Base-by-base conservation (phyloP, 148 eudicot genomes). In the Vaccinium corymbosum region DNA sequence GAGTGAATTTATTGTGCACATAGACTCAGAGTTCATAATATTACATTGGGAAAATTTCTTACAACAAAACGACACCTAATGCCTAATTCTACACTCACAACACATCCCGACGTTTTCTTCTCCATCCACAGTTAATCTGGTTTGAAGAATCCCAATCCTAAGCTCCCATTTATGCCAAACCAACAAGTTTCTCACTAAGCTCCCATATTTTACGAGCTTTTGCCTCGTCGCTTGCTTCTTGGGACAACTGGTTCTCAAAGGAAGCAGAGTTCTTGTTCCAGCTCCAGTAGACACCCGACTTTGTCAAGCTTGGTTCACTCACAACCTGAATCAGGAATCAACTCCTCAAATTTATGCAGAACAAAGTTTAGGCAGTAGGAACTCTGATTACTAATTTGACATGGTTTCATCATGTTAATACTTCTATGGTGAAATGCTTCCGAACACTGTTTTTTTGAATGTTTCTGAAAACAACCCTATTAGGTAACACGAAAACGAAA, bases 251-350 rank as follows among this genome's bases (percentile, higher is more conserved):
- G 84, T 91, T 93, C 86, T 91, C 94, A 56, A 93, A 93, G 35
- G 94, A 91, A 4, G 95, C 90, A 0, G 93, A 90, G 20, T 88
- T 83, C 85, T 91, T 91, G 90, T 93, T 93, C 94, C 94, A 93
- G 89, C 95, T 93, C 94, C 95, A 93, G 87, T 93, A 93, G 17
- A 93, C 95, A 2, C 95, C 95, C 0, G 95, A 93, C 85, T 91
- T 93, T 66, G 94, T 89, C 92, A 93, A 89, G 85, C 91, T 91
- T 32, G 94, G 94, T 32, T 93, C 94, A 75, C 91, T 86, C 83
- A 92, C 94, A 82, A 92, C 94, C 93, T 92, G 85, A 35, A 80
- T 78, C 19, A 27, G 12, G 19, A 73, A 76, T 9, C 48, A 19
- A 52, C 78, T 51, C 35, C 27, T 82, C 74, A 32, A 19, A 57